Percentiles rank a stretch among this genome's conserved stretches.
Conservation (phyloP, 2,329 filamentous ascomycete species). For the Hypoxylon sp. region DNA sequence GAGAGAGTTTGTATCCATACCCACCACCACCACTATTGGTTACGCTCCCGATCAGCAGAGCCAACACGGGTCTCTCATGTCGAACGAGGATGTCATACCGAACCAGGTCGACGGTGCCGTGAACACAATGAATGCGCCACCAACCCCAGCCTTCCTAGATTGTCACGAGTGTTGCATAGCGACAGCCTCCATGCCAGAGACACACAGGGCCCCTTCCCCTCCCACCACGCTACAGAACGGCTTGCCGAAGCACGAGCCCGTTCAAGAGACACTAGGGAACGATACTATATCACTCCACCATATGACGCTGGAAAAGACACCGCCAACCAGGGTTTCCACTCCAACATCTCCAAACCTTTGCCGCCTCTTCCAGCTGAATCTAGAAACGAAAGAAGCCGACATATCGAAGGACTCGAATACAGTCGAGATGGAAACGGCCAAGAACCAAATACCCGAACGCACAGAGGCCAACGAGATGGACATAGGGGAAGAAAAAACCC, state of each 20-base stretch:
- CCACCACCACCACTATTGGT: slow-evolving; percentile 74
- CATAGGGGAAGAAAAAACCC: slow-evolving; percentile 2
- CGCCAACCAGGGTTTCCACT: slow-evolving; percentile 30
- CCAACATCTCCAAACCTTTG: slow-evolving; percentile 29
- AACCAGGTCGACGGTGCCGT: slow-evolving; percentile 14
- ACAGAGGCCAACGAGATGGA: slow-evolving; percentile 9
- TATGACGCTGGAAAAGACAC: slow-evolving; percentile 34
- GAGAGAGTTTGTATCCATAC: slow-evolving; percentile 65
- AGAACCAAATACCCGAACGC: slow-evolving; percentile 7
- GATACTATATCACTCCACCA: slow-evolving; percentile 46
- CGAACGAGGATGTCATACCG: slow-evolving; percentile 7
- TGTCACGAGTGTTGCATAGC: slow-evolving; percentile 28
- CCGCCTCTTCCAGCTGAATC: slow-evolving; percentile 28
- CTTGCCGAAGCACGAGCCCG: slow-evolving; percentile 47
- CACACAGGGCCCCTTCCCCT: slow-evolving; percentile 45
- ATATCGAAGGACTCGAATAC: slow-evolving; percentile 1
- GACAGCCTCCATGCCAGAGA: slow-evolving; percentile 21
- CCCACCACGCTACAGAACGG: slow-evolving; percentile 46
- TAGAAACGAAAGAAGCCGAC: slow-evolving; percentile 13
- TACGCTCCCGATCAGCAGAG: slow-evolving; percentile 53
- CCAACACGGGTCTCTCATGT: slow-evolving; percentile 26
- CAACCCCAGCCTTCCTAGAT: slow-evolving; percentile 23
- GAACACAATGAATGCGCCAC: slow-evolving; percentile 23
- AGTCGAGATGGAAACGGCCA: slow-evolving; percentile 12
- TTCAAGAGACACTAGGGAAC: slow-evolving; percentile 45